Conservation (phyloP, 805 yeast species). For the Zygotorulaspora florentina region DNA sequence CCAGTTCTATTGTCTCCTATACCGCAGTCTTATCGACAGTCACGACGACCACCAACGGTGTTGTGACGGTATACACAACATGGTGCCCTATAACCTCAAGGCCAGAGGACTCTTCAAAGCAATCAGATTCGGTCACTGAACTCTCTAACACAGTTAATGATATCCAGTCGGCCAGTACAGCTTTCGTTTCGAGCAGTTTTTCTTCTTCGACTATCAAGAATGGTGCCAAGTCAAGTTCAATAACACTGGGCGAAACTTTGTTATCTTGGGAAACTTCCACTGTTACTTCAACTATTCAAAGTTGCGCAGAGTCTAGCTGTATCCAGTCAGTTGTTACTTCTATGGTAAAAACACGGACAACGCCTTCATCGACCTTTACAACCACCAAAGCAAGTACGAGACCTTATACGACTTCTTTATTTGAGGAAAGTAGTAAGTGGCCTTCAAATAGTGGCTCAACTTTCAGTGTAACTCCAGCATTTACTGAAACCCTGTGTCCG, state of each 20-base stretch:
- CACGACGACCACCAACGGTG: slow-evolving; percentile 9
- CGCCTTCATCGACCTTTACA: background rate
- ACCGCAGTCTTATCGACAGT: slow-evolving; percentile 6
- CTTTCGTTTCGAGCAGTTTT: too few species aligned
- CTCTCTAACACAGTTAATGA: too few species aligned
- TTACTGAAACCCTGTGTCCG: background rate
- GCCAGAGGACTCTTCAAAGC: background rate
- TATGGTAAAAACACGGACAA: too few species aligned
- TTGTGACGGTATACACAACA: slow-evolving; percentile 11
- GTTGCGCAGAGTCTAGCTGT: slow-evolving; percentile 2
- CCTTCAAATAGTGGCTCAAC: background rate
- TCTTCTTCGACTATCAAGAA: background rate
- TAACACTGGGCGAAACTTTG: background rate
- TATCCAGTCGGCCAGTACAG: too few species aligned
- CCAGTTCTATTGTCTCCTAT: background rate
- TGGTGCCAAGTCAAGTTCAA: background rate
- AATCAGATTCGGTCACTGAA: background rate
- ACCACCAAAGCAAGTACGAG: background rate
- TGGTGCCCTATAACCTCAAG: slow-evolving; percentile 14
- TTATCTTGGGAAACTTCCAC: background rate
- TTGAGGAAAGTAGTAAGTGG: background rate
- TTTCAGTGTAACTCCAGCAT: background rate
- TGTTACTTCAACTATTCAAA: slow-evolving; percentile 3
- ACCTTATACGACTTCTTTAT: background rate
- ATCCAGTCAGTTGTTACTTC: background rate